Evolutionary conservation across 2,329 filamentous ascomycete genomes (phyloP).

Genomic region (Raffaelea arxii): DNA sequence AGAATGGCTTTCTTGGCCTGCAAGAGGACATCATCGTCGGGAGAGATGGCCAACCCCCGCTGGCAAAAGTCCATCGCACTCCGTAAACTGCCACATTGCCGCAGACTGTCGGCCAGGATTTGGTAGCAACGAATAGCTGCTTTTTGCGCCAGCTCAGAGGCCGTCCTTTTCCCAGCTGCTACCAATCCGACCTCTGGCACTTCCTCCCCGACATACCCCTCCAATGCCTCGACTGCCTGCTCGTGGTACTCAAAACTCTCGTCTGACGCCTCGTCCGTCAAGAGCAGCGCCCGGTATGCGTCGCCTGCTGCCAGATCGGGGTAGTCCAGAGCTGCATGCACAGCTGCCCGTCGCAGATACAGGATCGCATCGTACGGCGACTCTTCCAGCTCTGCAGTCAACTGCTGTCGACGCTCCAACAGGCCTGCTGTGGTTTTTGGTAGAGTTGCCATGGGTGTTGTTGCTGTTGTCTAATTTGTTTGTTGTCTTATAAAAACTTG

Average conservation of each 20-base stretch:
- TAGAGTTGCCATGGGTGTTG: no score
- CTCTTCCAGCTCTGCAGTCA: conserved; percentile 44
- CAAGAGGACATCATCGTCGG: conserved; percentile 45
- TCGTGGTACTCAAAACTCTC: conserved; percentile 79
- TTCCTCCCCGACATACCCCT: conserved; percentile 22
- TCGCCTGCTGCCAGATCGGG: conserved; percentile 84
- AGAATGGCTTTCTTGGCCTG: conserved; percentile 41
- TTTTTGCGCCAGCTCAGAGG: conserved; percentile 30
- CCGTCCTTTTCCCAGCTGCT: conserved; percentile 19
- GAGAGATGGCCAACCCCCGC: conserved; percentile 46
- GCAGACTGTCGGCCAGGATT: conserved; percentile 45
- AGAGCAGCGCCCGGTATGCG: conserved; percentile 79
- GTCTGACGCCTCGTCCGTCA: conserved; percentile 71
- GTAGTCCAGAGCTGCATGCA: conserved; percentile 69
- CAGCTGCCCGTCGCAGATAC: conserved; percentile 58
- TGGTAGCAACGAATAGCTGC: conserved; percentile 50
- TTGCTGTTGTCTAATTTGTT: no score
- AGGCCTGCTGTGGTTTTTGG: no score
- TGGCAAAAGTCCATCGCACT: conserved; percentile 58
- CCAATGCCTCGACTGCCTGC: conserved; percentile 45
- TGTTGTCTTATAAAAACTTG: no score
- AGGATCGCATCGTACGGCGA: conserved; percentile 53
- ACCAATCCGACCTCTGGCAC: conserved; percentile 12
- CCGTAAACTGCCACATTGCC: conserved; percentile 58
- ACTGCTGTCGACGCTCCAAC: conserved; percentile 42